These are phyloP conservation scores for Cladosporium sp. DNA, from an alignment of 2,329 filamentous ascomycete species.

Conservation along the genomic window DNA sequence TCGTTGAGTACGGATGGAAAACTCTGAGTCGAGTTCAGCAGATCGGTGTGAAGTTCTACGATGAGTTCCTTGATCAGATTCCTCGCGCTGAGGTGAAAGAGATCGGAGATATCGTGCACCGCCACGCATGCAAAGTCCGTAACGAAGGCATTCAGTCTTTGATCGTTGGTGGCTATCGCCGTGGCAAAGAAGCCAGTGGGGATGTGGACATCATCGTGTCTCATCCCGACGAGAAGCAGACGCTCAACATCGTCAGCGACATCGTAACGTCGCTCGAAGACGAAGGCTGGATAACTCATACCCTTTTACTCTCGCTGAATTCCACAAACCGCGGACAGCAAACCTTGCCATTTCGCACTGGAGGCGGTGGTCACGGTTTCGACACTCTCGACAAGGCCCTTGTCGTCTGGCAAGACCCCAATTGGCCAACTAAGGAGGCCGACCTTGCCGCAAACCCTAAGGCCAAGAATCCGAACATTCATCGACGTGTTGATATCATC, in stretches of 20 bases:
- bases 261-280: conserved; percentile 71
- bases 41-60: conserved; percentile 91
- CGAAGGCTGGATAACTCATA: conserved; percentile 75
- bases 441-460: conserved; percentile 39
- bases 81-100: conserved; percentile 70
- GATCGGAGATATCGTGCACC: conserved; percentile 65
- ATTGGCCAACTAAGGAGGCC: conserved; percentile 40
- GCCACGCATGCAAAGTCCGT: conserved; percentile 66
- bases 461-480: conserved; percentile 67
- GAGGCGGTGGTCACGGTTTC: conserved; percentile 62
- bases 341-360: conserved; percentile 55
- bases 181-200: conserved; percentile 70
- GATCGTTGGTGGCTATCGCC: conserved; percentile 78
- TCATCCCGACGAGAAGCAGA: conserved; percentile 70
- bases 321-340: conserved; percentile 73
- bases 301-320: conserved; percentile 67
- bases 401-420: conserved; percentile 83
- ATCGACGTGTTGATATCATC: conserved; percentile 89
- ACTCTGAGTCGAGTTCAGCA: conserved; percentile 78
- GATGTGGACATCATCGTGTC: conserved; percentile 87
- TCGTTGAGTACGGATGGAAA: conserved; percentile 80
- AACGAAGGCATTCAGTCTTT: conserved; percentile 56
- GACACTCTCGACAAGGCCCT: conserved; percentile 89
- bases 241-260: conserved; percentile 68
- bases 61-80: conserved; percentile 75